These are phyloP conservation scores for Thermomucor indicae-seudaticae DNA, from an alignment of 371 early-diverging fungal species.

Conservation along the genomic window DNA sequence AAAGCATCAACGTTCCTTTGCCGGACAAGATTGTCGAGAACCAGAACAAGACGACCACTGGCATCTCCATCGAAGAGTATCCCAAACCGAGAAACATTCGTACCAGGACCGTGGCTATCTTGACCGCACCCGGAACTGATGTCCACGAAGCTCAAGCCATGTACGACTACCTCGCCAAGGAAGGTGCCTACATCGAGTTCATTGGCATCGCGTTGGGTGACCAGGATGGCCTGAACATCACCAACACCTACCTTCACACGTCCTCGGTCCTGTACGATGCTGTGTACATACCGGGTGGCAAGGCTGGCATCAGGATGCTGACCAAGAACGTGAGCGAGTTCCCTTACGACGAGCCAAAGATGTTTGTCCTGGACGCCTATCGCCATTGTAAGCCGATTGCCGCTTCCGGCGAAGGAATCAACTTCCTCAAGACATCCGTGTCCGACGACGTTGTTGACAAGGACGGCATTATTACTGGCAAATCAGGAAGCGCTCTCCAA, in stretches of 20 bases:
- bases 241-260: conserved; percentile 21
- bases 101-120: conserved; percentile 27
- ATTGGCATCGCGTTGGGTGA: conserved; percentile 18
- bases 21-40: conserved; percentile 22
- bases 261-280: conserved; percentile 33
- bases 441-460: conserved; percentile 2
- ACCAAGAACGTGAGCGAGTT: conserved; percentile 9
- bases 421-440: conserved; percentile 16
- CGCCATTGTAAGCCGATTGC: conserved; percentile 35
- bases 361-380: conserved; percentile 28
- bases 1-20: conserved; percentile 18
- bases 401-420: conserved; percentile 19
- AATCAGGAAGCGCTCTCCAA: background rate
- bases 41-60: conserved; percentile 16
- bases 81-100: conserved; percentile 24
- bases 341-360: conserved; percentile 27
- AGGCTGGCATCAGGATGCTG: conserved; percentile 14
- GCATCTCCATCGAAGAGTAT: conserved; percentile 28
- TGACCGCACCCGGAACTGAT: conserved; percentile 27
- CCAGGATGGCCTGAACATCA: conserved; percentile 17
- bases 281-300: conserved; percentile 28
- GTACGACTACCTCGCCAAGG: conserved; percentile 17
- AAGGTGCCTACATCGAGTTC: conserved; percentile 25
- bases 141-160: conserved; percentile 17
- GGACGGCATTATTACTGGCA: conserved; percentile 16